Base-by-base conservation (phyloP, 345 rosid genomes). In the Clarkia xantiana region DNA sequence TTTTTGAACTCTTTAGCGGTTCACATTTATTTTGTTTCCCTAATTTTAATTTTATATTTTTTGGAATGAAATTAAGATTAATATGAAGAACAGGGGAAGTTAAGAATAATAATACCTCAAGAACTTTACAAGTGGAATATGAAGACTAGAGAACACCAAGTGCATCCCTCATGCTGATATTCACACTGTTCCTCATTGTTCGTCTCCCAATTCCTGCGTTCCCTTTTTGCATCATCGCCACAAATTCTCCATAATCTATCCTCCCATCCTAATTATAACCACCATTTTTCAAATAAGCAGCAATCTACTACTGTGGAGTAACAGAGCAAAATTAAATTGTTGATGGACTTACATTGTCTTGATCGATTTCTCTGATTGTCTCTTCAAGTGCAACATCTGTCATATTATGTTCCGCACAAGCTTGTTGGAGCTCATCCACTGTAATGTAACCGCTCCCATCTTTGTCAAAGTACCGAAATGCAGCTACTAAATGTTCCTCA, bases 151-250 rank as follows among this genome's bases (percentile, higher is more conserved):
- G 58, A 48, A 79, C 61, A 55, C 66, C 71, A 0, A 68, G 66
- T n/a, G 69, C 79, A 75, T 84, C 96, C 71, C 94, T 80, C 87
- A 82, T 82, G 72, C 88, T 93, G 63, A 93, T 81, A 56, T 84
- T 84, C 52, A 93, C 53, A 60, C 95, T 87, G 66, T 93, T 93
- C 50, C 82, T 73, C 79, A 84, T 82, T 18, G 99, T 87, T 75
- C 99, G 70, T 76, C 99, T 78, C 11, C 99, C 99, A 8, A 93
- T 48, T 66, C 96, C 99, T 4, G 73, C 72, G 54, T 87, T 84
- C 47, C 96, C 95, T 62, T 91, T 93, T 76, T 80, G 94, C 99
- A 93, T 93, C 99, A 87, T 87, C 11, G 96, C 90, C 19, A 77
- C 99, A 68, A 91, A 91, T 67, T 91, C 99, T 22, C 82, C 79